Conservation (phyloP, 441 rosid genomes). For the Jatropha podagrica region DNA sequence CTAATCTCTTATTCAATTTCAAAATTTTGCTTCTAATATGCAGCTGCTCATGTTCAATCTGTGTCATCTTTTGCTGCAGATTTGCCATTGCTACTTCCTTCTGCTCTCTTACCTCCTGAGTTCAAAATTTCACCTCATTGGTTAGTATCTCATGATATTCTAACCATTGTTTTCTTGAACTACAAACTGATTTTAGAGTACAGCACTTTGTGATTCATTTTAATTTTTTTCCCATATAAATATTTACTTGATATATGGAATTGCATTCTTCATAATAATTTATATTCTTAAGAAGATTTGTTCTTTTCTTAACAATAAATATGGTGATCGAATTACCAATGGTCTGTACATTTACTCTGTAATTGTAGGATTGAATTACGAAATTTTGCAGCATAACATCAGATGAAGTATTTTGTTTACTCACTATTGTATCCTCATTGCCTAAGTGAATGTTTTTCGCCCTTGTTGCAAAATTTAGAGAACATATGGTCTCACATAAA, state of each 20-base stretch:
- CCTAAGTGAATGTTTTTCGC: constrained; percentile 64
- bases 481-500: constrained; percentile 75
- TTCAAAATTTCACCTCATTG: constrained; percentile 19
- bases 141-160: constrained; percentile 1
- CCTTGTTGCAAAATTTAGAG: constrained; percentile 74
- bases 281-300: not conserved
- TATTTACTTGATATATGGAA: not conserved
- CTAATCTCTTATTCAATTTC: constrained; percentile 40
- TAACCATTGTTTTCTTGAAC: not conserved
- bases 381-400: not conserved
- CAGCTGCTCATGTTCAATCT: constrained; percentile 57
- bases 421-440: constrained; percentile 52
- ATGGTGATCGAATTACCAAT: not conserved
- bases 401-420: constrained; percentile 14
- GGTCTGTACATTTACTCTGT: not conserved
- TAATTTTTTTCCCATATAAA: not conserved
- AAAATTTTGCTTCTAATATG: constrained; percentile 37
- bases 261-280: not conserved
- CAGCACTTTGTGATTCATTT: not conserved
- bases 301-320: not conserved
- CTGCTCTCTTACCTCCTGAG: constrained; percentile 49
- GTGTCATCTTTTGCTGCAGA: constrained; percentile 47
- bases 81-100: constrained; percentile 52
- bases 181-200: not conserved
- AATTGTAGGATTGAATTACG: not conserved